phyloP scores from a whole-genome alignment of 352 stramenopile species.

The Globisporangium nodosum region DNA sequence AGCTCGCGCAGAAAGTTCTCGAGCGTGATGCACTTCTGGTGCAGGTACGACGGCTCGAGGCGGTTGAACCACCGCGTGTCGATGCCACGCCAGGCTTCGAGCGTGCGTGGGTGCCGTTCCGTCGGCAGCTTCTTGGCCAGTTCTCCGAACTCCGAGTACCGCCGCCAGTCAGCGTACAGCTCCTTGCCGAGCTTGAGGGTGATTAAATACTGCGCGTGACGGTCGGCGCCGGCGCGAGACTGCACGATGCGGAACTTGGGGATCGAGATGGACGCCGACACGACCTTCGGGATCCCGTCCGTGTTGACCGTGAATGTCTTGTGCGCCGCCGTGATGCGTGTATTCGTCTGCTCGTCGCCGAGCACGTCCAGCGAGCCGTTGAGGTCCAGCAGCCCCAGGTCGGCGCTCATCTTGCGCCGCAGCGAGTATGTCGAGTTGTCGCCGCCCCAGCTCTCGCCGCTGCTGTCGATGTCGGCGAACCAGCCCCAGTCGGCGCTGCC shows the following conservation, averaged over 20 bases:
- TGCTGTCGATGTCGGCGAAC: slow-evolving; percentile 87
- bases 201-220: slow-evolving; percentile 85
- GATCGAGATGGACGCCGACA: slow-evolving; percentile 75
- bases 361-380: slow-evolving; percentile 63
- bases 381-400: slow-evolving; percentile 63
- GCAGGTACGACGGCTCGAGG: slow-evolving; percentile 79
- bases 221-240: slow-evolving; percentile 68
- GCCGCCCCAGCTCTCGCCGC: slow-evolving; percentile 72
- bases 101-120: slow-evolving; percentile 50
- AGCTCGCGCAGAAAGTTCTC: slow-evolving; percentile 87
- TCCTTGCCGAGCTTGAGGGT: slow-evolving; percentile 85
- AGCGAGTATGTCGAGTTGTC: slow-evolving; percentile 62
- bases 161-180: slow-evolving; percentile 81
- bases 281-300: slow-evolving; percentile 75
- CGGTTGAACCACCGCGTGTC: slow-evolving; percentile 87
- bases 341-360: slow-evolving; percentile 81
- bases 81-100: slow-evolving; percentile 64
- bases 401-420: slow-evolving; percentile 59
- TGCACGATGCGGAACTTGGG: slow-evolving; percentile 88
- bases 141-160: slow-evolving; percentile 87
- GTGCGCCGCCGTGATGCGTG: slow-evolving; percentile 74
- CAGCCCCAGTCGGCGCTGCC: slow-evolving; percentile 83
- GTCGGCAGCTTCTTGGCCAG: slow-evolving; percentile 72
- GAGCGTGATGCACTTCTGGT: slow-evolving; percentile 85
- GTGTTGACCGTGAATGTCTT: slow-evolving; percentile 79